phyloP scores from a whole-genome alignment of 129 eudicot species.

The Helianthus annuus region DNA sequence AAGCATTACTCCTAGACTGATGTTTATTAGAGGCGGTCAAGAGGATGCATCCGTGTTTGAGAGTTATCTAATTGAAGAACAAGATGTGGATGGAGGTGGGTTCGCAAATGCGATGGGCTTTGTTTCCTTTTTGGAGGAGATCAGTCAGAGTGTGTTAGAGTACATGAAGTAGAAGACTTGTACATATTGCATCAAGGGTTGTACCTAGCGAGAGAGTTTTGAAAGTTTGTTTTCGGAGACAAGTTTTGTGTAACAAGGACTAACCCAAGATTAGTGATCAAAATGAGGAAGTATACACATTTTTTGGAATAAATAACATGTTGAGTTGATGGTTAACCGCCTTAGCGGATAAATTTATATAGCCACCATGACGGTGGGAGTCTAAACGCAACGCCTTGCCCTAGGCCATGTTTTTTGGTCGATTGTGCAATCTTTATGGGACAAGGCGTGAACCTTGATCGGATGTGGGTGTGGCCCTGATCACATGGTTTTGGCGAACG shows the following conservation, averaged over 20 bases:
- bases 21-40: slow-evolving; percentile 83
- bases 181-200: slow-evolving; percentile 32
- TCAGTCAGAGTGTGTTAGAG: slow-evolving; percentile 70
- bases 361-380: too few relatives aligned
- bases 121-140: slow-evolving; percentile 91
- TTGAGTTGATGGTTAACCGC: slow-evolving; percentile 6
- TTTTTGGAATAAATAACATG: slow-evolving; percentile 3
- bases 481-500: too few relatives aligned
- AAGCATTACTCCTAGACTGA: slow-evolving; percentile 82
- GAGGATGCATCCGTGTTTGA: slow-evolving; percentile 85
- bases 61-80: slow-evolving; percentile 89
- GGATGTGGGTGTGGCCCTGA: too few relatives aligned
- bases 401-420: background rate
- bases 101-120: slow-evolving; percentile 86
- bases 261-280: background rate
- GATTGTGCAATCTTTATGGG: too few relatives aligned
- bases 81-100: slow-evolving; percentile 84
- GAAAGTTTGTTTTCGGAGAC: background rate
- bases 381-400: too few relatives aligned
- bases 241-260: background rate
- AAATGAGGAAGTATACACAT: slow-evolving; percentile 16
- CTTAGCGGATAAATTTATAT: background rate
- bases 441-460: too few relatives aligned
- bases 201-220: background rate
- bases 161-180: slow-evolving; percentile 58